phyloP scores from a whole-genome alignment of 2,329 filamentous ascomycete species.

The Talaromyces sp. region DNA sequence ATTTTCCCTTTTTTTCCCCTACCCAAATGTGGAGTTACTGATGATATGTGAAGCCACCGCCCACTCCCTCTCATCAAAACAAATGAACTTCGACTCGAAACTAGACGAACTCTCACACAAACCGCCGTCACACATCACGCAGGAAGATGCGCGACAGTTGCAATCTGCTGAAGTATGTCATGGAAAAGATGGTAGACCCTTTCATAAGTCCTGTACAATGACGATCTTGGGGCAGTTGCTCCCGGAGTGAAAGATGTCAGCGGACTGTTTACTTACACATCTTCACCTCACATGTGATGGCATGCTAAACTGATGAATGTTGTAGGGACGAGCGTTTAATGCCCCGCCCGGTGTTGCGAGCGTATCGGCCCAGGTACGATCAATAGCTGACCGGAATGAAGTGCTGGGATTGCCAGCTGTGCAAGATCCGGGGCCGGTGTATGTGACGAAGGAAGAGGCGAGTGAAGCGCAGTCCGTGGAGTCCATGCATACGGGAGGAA shows the following conservation, averaged over 20 bases:
- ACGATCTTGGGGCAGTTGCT: background rate
- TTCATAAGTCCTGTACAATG: background rate
- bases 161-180: constrained; percentile 33
- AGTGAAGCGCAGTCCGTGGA: constrained; percentile 33
- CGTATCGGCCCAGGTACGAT: constrained; percentile 33
- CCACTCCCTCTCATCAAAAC: constrained; percentile 34
- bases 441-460: constrained; percentile 36
- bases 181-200: background rate
- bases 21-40: background rate
- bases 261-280: background rate
- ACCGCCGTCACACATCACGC: constrained; percentile 34
- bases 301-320: background rate
- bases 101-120: constrained; percentile 34
- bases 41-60: constrained; percentile 29
- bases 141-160: constrained; percentile 34
- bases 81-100: constrained; percentile 37
- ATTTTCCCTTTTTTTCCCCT: background rate
- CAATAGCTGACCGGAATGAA: constrained; percentile 37
- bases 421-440: constrained; percentile 26
- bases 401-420: constrained; percentile 29
- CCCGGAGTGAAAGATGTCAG: background rate
- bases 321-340: constrained; percentile 36
- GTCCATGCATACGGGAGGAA: constrained; percentile 31
- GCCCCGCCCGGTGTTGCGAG: constrained; percentile 32
- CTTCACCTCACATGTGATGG: too few relatives aligned